These are phyloP conservation scores for Cephalotrichum gorgonifer DNA, from an alignment of 2,329 filamentous ascomycete genomes.

Conservation along the genomic window DNA sequence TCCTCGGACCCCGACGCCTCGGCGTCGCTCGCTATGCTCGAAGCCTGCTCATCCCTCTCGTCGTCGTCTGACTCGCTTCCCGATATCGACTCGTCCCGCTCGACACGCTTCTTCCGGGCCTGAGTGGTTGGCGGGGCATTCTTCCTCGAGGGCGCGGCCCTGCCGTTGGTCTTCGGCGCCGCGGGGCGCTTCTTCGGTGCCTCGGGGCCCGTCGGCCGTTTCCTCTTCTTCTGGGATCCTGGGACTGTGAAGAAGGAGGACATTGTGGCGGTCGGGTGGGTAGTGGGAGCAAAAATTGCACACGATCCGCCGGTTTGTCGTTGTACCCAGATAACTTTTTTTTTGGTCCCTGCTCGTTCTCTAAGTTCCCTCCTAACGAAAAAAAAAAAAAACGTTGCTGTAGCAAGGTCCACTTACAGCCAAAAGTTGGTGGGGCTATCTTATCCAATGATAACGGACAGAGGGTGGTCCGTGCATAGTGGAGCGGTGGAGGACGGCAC, in stretches of 20 bases:
- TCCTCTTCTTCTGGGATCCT: slow-evolving; percentile 81
- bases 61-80: slow-evolving; percentile 69
- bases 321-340: slow-evolving; percentile 4
- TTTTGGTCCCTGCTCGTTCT: slow-evolving; percentile 7
- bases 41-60: slow-evolving; percentile 26
- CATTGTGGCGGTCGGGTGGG: slow-evolving; percentile 40
- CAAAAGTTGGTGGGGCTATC: slow-evolving; percentile 8
- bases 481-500: slow-evolving; percentile 22
- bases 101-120: slow-evolving; percentile 33
- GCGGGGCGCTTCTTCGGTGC: slow-evolving; percentile 50
- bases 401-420: background rate
- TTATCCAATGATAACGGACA: background rate
- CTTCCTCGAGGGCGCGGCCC: slow-evolving; percentile 27
- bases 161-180: slow-evolving; percentile 30
- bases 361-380: slow-evolving; percentile 5
- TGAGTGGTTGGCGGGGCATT: slow-evolving; percentile 15
- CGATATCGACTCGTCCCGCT: slow-evolving; percentile 69
- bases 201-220: slow-evolving; percentile 50
- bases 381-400: slow-evolving; percentile 31
- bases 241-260: slow-evolving; percentile 94
- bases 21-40: slow-evolving; percentile 25
- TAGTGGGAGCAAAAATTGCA: slow-evolving; percentile 1
- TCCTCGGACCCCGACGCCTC: slow-evolving; percentile 53
- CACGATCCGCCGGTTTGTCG: background rate
- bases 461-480: background rate